These are phyloP conservation scores for Tuber calosporum DNA, from an alignment of 495 filamentous ascomycete species.

Conservation along the genomic window DNA sequence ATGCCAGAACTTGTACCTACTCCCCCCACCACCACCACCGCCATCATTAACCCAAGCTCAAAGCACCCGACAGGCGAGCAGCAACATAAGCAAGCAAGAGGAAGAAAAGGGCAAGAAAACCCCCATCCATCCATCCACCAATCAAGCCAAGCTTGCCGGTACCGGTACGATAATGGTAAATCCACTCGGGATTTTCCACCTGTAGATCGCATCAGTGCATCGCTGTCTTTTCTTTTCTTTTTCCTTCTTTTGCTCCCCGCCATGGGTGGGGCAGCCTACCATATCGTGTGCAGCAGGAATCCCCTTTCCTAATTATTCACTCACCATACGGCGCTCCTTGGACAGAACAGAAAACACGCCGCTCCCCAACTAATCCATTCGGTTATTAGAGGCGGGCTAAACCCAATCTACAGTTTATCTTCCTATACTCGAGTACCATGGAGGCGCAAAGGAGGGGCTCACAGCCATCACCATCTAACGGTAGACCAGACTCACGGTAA, in stretches of 20 bases:
- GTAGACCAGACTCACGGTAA: not conserved
- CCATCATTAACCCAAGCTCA: not conserved
- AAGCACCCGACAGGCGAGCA: not conserved
- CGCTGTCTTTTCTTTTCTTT: not conserved
- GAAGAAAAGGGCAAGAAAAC: slow-evolving; percentile 1
- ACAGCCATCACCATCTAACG: not conserved
- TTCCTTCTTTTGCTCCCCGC: not conserved
- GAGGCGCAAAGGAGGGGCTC: not conserved
- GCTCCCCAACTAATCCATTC: not conserved
- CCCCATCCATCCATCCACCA: not conserved
- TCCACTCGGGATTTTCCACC: slow-evolving; percentile 4
- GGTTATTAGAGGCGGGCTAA: not conserved
- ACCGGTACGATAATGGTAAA: not conserved
- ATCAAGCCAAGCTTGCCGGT: not conserved
- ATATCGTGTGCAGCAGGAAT: not conserved
- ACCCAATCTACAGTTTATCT: not conserved
- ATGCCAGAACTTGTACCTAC: too few species aligned
- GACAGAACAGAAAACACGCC: too few species aligned
- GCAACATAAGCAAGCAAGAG: not conserved
- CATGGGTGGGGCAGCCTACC: not conserved
- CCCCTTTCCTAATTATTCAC: not conserved
- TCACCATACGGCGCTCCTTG: not conserved
- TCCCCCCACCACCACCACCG: not conserved
- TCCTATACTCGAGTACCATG: not conserved
- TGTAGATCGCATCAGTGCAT: not conserved